These are phyloP conservation scores for Hypoxylon sp. DNA, from an alignment of 2,329 filamentous ascomycete species.

Conservation along the genomic window DNA sequence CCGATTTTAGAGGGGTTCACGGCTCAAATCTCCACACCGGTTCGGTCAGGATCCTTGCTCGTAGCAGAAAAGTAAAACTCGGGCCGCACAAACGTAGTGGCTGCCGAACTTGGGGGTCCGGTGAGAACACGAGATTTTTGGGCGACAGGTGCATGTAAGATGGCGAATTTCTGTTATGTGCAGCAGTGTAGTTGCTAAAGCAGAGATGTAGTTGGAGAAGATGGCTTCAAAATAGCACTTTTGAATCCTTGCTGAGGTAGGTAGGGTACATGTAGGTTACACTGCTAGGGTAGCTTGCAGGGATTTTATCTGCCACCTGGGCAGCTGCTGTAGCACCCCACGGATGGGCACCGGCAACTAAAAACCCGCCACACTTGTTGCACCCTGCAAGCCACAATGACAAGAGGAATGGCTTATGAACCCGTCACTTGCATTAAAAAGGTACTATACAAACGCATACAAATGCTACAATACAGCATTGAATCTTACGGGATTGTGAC, in stretches of 20 bases:
- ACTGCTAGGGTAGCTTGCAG: slow-evolving; percentile 31
- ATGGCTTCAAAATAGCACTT: slow-evolving; percentile 19
- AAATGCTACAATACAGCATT: slow-evolving; percentile 20
- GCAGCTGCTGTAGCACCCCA: slow-evolving; percentile 9
- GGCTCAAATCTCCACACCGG: slow-evolving; percentile 27
- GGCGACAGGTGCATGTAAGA: slow-evolving; percentile 34
- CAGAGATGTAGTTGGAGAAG: slow-evolving; percentile 12
- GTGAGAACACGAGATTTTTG: slow-evolving; percentile 41
- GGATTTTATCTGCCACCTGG: slow-evolving; percentile 17
- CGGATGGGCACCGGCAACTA: slow-evolving; percentile 23
- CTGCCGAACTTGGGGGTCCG: slow-evolving; percentile 17
- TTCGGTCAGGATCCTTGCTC: slow-evolving; percentile 28
- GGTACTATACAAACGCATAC: slow-evolving; percentile 13
- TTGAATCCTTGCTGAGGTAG: slow-evolving; percentile 17
- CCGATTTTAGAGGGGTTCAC: slow-evolving; percentile 24
- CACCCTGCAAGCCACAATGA: slow-evolving; percentile 38
- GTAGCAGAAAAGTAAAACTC: slow-evolving; percentile 21
- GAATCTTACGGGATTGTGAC: neutral
- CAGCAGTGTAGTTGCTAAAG: slow-evolving; percentile 2
- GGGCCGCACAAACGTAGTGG: slow-evolving; percentile 38
- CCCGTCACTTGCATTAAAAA: slow-evolving; percentile 32
- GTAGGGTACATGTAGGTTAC: slow-evolving; percentile 16
- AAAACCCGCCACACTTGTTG: slow-evolving; percentile 33
- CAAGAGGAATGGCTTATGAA: slow-evolving; percentile 4
- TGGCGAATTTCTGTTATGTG: slow-evolving; percentile 39